Evolutionary conservation across 148 eudicot species (phyloP), one percentile per base, ranked within the genome.

Genomic region (Camellia lanceoleosa): DNA sequence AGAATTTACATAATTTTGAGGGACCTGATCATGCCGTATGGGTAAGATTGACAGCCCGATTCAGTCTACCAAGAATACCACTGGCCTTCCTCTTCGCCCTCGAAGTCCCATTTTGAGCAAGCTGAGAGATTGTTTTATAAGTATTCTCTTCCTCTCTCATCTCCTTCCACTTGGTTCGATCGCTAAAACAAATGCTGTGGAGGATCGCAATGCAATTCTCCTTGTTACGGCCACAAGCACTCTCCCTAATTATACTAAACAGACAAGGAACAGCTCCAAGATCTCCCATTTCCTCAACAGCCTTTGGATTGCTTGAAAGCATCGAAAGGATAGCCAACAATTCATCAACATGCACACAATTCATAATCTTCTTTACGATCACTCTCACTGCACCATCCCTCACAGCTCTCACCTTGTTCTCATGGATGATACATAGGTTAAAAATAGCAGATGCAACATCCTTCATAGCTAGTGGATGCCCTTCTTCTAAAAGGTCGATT

Each of bases 361-460:
- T 71, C 70, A 70, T 83, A n/a, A 91, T 87, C 80, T 91, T 95
- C 73, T 85, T 84, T 79, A 95, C 54, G 18, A 95, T 89, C 54
- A 91, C 97, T 5, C 83, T 38, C 47, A 93, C 98, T 3, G 96
- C 97, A 51, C 94, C 96, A 71, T 91, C 95, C 56, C 87, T 80
- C 30, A 95, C 96, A 0, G 96, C 94, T 76, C 92, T 88, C 3
- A 84, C 87, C 82, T 89, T 93, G 72, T 95, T 95, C 87, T 95
- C 98, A n/a, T 91, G 95, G 16, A 87, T 55, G 5, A 95, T 91
- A 77, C 98, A 93, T 0, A 95, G 89, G 82, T 87, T 95, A 47
- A 92, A 95, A n/a, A 95, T 89, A 0, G 98, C 98, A 0, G 98
- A 91, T 30, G 98, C 95, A 5, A 90, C 95, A 81, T 95, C 97